phyloP scores from a whole-genome alignment of 73 alveolate genomes.

The Stentor roeselii region DNA sequence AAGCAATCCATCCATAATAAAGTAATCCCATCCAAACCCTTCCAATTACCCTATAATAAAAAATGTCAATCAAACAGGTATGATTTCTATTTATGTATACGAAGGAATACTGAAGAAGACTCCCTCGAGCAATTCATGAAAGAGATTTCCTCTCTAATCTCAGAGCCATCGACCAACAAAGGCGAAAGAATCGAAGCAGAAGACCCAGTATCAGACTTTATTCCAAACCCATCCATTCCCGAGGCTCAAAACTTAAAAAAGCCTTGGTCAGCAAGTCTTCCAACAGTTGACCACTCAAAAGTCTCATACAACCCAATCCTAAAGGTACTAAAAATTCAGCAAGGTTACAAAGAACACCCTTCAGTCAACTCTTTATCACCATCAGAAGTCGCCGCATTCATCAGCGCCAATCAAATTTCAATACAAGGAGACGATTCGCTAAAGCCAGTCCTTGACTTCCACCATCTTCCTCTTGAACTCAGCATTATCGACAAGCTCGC shows the following conservation, averaged over 20 bases:
- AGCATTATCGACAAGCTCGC: slow-evolving; percentile 74
- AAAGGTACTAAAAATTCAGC: slow-evolving; percentile 80
- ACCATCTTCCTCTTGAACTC: slow-evolving; percentile 87
- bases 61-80: too few relatives aligned
- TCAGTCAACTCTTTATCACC: slow-evolving; percentile 83
- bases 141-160: not conserved
- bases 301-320: slow-evolving; percentile 46
- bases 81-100: not conserved
- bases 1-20: too few relatives aligned
- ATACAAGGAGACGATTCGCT: slow-evolving; percentile 92
- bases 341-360: slow-evolving; percentile 87
- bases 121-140: slow-evolving; percentile 8
- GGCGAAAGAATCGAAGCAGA: slow-evolving; percentile 40
- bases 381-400: slow-evolving; percentile 77
- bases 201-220: slow-evolving; percentile 34
- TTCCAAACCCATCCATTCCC: not conserved
- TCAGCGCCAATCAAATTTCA: slow-evolving; percentile 84
- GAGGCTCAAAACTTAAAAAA: not conserved
- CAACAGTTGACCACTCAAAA: slow-evolving; percentile 20
- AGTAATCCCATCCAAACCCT: too few relatives aligned
- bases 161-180: not conserved
- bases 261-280: slow-evolving; percentile 28
- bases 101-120: not conserved
- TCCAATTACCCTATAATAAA: too few relatives aligned
- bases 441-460: slow-evolving; percentile 88